Conservation (phyloP, 2,329 filamentous ascomycete species). For the Trichoderma afroharzianum region DNA sequence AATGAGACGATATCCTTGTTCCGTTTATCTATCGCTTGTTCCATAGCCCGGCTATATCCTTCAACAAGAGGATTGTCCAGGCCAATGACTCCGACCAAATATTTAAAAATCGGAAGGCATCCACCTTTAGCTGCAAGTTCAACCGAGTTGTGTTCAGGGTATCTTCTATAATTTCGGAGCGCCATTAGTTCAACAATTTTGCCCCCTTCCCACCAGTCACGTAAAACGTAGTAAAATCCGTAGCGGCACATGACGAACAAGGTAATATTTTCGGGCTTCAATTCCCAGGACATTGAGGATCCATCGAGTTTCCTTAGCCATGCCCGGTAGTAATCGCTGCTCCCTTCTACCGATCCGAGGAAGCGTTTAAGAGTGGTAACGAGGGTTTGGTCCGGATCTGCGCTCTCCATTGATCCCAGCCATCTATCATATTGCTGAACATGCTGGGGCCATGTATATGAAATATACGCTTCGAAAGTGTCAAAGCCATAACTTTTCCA, state of each 20-base stretch:
- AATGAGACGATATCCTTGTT: neutral
- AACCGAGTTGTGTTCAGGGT: too few species aligned
- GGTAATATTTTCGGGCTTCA: neutral
- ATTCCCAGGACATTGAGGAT: too few species aligned
- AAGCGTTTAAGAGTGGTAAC: neutral
- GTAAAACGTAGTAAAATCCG: neutral
- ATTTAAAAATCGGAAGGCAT: neutral
- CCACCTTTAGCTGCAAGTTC: neutral
- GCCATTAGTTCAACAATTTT: too few species aligned
- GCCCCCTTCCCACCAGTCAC: neutral
- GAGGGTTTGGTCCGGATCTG: neutral
- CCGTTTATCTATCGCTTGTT: neutral
- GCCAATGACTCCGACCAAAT: neutral
- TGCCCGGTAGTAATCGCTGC: neutral
- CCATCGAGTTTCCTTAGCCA: neutral
- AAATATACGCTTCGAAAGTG: neutral
- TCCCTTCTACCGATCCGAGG: neutral
- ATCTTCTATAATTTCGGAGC: too few species aligned
- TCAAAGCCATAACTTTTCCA: accelerated
- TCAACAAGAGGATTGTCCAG: neutral
- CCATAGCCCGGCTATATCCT: neutral
- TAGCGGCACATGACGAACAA: neutral
- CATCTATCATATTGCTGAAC: neutral
- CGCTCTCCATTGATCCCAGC: neutral
- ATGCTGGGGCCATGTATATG: neutral